phyloP scores from a whole-genome alignment of 164 flowering plant genomes.

The Sedum album region DNA sequence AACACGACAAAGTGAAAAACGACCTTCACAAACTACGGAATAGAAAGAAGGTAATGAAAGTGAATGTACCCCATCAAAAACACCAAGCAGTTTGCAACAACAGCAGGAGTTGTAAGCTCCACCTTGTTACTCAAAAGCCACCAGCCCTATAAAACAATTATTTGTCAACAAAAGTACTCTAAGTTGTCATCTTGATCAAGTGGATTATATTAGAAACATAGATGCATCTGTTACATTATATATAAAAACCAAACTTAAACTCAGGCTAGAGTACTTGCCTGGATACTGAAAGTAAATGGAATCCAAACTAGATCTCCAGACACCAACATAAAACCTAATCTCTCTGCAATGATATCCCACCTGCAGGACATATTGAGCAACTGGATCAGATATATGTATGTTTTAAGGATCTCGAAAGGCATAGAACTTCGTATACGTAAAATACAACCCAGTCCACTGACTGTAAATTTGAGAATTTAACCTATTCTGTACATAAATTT shows the following conservation, averaged over 20 bases:
- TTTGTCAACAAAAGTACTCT: not conserved
- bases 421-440: not conserved
- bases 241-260: not conserved
- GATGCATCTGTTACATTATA: not conserved
- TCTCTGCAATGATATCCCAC: slow-evolving; percentile 99
- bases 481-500: not conserved
- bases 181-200: not conserved
- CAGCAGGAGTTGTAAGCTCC: slow-evolving; percentile 65
- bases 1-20: not conserved
- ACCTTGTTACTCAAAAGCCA: slow-evolving; percentile 82
- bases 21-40: not conserved
- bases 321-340: slow-evolving; percentile 95
- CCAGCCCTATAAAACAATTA: slow-evolving; percentile 58
- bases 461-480: not conserved
- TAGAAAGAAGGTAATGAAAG: not conserved
- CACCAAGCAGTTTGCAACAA: slow-evolving; percentile 60
- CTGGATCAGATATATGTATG: not conserved
- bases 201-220: not conserved
- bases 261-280: slow-evolving; percentile 38
- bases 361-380: slow-evolving; percentile 26
- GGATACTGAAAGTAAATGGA: slow-evolving; percentile 96
- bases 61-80: slow-evolving; percentile 65
- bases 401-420: not conserved
- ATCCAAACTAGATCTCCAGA: slow-evolving; percentile 99
- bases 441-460: not conserved